Percentiles rank a stretch among this genome's conserved stretches.
These are phyloP conservation scores for Trichosporon ovoides DNA, from an alignment of 1,284 basidiomycete genomes.

Conservation along the genomic window DNA sequence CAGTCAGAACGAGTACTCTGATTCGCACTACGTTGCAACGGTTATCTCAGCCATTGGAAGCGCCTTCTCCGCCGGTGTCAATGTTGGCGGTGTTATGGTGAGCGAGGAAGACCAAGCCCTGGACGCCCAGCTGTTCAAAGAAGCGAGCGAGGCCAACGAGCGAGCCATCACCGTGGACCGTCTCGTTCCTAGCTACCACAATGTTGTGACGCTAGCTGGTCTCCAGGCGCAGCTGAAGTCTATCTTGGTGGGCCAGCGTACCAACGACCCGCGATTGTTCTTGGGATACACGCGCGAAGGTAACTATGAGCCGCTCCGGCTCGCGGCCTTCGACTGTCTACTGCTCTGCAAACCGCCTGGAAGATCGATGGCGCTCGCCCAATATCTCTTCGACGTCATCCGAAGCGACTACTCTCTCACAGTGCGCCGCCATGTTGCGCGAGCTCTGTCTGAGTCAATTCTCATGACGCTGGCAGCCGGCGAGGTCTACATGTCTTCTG, in stretches of 20 bases:
- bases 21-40: constrained; percentile 84
- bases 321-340: constrained; percentile 88
- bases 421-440: constrained; percentile 79
- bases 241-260: constrained; percentile 70
- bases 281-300: constrained; percentile 88
- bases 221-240: constrained; percentile 81
- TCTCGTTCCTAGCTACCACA: constrained; percentile 89
- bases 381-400: constrained; percentile 86
- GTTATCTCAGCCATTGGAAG: constrained; percentile 73
- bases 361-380: constrained; percentile 57
- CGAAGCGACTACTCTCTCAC: constrained; percentile 75
- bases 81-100: constrained; percentile 11
- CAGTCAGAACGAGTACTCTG: constrained; percentile 83
- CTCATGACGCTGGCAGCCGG: constrained; percentile 82
- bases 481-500: constrained; percentile 59
- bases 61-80: constrained; percentile 34
- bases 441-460: constrained; percentile 78
- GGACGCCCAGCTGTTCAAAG: constrained; percentile 56
- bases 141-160: constrained; percentile 74
- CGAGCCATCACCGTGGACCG: constrained; percentile 91
- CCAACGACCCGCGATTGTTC: constrained; percentile 74
- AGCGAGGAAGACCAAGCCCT: constrained; percentile 20
- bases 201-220: constrained; percentile 83
- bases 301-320: constrained; percentile 83
- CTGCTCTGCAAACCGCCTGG: constrained; percentile 70